A percentile compares a stretch with the other conserved stretches of the same genome.
phyloP scores from a whole-genome alignment of 2,329 filamentous ascomycete species.

The Pezicula neosporulosa region DNA sequence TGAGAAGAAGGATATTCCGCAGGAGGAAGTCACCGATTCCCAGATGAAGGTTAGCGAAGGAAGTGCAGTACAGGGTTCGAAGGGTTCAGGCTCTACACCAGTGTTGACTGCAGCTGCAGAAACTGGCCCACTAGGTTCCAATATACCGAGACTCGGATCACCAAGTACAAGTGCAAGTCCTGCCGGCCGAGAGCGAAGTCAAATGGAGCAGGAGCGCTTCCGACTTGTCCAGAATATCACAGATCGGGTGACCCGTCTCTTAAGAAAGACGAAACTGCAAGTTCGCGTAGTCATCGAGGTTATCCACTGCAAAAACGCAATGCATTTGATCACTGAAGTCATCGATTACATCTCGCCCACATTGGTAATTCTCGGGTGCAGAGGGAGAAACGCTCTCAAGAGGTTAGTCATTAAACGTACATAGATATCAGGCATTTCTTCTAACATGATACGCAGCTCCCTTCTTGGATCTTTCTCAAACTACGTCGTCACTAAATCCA shows the following conservation, averaged over 20 bases:
- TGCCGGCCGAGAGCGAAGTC: constrained; percentile 45
- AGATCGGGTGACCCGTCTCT: constrained; percentile 75
- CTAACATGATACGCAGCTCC: constrained; percentile 57
- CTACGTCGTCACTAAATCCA: constrained; percentile 95
- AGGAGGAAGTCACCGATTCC: constrained; percentile 52
- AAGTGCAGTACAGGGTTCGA: constrained; percentile 52
- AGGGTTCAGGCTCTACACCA: constrained; percentile 26
- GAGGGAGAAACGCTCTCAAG: constrained; percentile 88
- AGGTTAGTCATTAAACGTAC: constrained; percentile 56
- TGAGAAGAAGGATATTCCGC: constrained; percentile 62
- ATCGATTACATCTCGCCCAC: constrained; percentile 92
- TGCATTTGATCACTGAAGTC: constrained; percentile 94
- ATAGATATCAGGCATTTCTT: constrained; percentile 1
- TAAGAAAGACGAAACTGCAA: constrained; percentile 89
- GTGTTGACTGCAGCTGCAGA: constrained; percentile 11
- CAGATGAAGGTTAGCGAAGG: constrained; percentile 73
- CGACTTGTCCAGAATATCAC: constrained; percentile 82
- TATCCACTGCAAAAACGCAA: constrained; percentile 96
- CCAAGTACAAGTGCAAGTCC: constrained; percentile 23
- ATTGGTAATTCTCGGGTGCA: constrained; percentile 86
- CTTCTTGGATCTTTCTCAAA: constrained; percentile 96
- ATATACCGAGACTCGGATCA: constrained; percentile 14
- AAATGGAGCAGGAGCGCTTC: constrained; percentile 74
- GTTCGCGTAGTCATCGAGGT: constrained; percentile 94
- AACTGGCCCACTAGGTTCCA: constrained; percentile 17